Conservation (phyloP, 257 asterid genomes). For the Nicotiana attenuata region DNA sequence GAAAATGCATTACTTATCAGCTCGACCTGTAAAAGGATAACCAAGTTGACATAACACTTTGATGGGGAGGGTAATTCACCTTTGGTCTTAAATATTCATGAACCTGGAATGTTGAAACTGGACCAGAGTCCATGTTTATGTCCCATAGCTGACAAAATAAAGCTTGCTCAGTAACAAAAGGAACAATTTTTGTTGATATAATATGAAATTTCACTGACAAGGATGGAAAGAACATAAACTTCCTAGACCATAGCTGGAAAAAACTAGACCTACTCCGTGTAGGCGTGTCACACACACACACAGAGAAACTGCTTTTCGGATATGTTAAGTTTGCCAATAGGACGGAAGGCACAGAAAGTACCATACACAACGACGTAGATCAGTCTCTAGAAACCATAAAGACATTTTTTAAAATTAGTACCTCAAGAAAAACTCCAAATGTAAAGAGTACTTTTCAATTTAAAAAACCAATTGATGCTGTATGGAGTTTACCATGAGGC, state of each 20-base stretch:
- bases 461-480: background rate
- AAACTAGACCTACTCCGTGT: background rate
- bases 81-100: slow-evolving; percentile 82
- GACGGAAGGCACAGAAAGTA: background rate
- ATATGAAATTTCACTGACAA: background rate
- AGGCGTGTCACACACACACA: background rate
- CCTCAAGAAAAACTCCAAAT: slow-evolving; percentile 3
- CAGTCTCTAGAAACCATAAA: background rate
- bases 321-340: too few relatives aligned
- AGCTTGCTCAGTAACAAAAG: background rate
- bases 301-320: background rate
- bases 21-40: background rate
- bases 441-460: background rate
- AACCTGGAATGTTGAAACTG: slow-evolving; percentile 82
- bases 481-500: background rate
- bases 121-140: slow-evolving; percentile 84
- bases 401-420: background rate
- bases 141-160: slow-evolving; percentile 66
- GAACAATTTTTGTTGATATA: background rate
- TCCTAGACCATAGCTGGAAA: background rate
- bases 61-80: slow-evolving; percentile 35
- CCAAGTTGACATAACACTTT: background rate
- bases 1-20: slow-evolving; percentile 20
- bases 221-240: background rate
- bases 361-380: background rate